These are phyloP conservation scores for Sphagnum contortum DNA, from an alignment of 225 moss, liverwort and hornwort genomes.

Conservation along the genomic window DNA sequence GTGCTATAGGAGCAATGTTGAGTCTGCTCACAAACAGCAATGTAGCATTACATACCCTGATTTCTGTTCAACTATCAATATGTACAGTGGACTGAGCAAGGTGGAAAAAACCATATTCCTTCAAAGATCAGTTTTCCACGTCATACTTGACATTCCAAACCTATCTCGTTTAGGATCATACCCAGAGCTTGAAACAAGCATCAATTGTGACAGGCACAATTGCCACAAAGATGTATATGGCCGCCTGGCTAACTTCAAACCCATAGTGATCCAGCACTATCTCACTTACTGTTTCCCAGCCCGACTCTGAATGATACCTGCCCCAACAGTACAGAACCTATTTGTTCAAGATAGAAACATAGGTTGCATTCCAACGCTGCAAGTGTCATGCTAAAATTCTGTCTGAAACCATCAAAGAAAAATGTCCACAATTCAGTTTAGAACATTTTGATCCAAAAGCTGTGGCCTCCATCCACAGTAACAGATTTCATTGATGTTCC, in stretches of 20 bases:
- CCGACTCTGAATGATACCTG: constrained; percentile 91
- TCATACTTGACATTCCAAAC: not conserved
- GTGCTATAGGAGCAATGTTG: not conserved
- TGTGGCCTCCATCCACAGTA: no score
- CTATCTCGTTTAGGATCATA: constrained; percentile 8
- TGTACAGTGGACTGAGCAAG: constrained; percentile 4
- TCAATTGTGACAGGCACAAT: constrained; percentile 95
- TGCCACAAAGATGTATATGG: constrained; percentile 82
- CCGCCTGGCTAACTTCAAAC: constrained; percentile 63
- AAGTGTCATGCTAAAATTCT: no score
- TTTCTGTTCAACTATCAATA: no score
- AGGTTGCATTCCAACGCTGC: not conserved
- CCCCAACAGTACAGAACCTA: not conserved
- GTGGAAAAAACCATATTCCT: not conserved
- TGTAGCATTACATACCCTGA: not conserved
- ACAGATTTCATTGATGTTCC: no score
- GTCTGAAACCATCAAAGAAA: no score
- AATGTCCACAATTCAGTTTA: no score
- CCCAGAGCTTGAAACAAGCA: constrained; percentile 99
- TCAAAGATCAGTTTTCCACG: not conserved
- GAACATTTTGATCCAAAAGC: no score
- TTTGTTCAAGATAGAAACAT: not conserved
- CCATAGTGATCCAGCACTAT: constrained; percentile 94
- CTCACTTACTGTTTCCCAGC: constrained; percentile 95
- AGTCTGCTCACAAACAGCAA: not conserved